Percentiles rank a stretch among this genome's conserved stretches.
Conservation (phyloP, 768 basidiomycete genomes). For the Amanita pseudoporphyria region DNA sequence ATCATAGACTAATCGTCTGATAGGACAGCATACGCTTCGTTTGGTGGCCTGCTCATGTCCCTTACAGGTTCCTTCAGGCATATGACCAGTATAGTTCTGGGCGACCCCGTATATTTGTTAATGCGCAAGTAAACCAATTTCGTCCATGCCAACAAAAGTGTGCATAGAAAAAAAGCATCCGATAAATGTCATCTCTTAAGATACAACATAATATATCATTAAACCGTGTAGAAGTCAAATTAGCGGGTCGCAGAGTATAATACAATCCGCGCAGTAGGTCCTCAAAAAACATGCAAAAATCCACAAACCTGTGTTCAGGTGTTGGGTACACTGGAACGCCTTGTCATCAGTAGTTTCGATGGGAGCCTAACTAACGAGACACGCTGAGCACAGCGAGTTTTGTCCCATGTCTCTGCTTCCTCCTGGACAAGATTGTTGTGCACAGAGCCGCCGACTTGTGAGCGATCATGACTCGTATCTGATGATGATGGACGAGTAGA, state of each 20-base stretch:
- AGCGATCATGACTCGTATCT: conserved; percentile 7
- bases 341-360: conserved; percentile 28
- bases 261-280: conserved; percentile 7
- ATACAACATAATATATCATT: conserved; percentile 9
- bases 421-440: conserved; percentile 28
- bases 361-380: conserved; percentile 76
- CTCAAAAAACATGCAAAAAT: neutral
- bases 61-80: conserved; percentile 89
- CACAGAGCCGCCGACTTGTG: neutral
- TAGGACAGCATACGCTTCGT: conserved; percentile 94
- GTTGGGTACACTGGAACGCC: neutral
- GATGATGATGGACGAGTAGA: neutral
- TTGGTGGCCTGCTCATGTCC: conserved; percentile 92
- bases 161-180: neutral
- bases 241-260: conserved; percentile 4
- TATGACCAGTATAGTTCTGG: conserved; percentile 84
- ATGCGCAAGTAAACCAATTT: conserved; percentile 53
- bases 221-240: conserved; percentile 8
- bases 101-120: conserved; percentile 86
- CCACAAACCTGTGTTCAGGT: neutral
- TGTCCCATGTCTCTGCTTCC: conserved; percentile 84
- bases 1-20: conserved; percentile 9
- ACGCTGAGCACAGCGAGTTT: conserved; percentile 75
- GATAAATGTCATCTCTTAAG: conserved; percentile 1
- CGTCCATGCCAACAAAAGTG: neutral